Evolutionary conservation across 179 eudicot genomes (phyloP), one percentile per base, ranked within the genome.

Genomic region (Sideroxylon spinosum): DNA sequence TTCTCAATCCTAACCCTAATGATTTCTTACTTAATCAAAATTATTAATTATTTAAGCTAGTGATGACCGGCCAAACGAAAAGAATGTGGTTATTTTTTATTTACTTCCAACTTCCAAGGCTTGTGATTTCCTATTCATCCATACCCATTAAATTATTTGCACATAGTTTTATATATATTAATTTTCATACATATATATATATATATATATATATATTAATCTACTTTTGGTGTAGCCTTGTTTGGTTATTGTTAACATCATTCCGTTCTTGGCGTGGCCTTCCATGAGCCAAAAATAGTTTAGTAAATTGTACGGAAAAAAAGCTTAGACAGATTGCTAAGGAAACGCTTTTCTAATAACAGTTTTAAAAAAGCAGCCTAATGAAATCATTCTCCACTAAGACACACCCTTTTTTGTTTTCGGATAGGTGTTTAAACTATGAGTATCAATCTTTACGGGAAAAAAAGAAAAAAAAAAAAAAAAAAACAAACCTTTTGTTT

Each of bases 311-410:
- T 75, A 75, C 78, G 78, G 69, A 14, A 75, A 50, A 50, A 26
- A 22, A 9, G 67, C 53, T 37, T 37, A 20, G 23, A 23, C 46
- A 76, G 61, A 64, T 25, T 62, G 60, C 61, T 17, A 62, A 75
- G 29, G 56, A 9, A 49, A 63, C 29, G 11, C 22, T 52, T 46
- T 64, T n/a, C 20, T 52, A 48, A 52, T 14, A 4, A 64, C 8
- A 25, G 12, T 60, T 76, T 63, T 25, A 3, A 62, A 76, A 48
- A 49, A 69, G 46, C 48, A 37, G 67, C 1, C 59, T 22, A 37
- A 63, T 76, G 78, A 76, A 63, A 76, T 76, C 78, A 76, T 61
- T 37, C 19, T 9, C 77, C 77, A 37, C 67, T 37, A 0, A 26
- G 52, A 61, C 66, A 8, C 62, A 63, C 75, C 19, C 17, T 26